phyloP scores from a whole-genome alignment of 192 early-diverging fungal species.

The Umbelopsis vinacea region DNA sequence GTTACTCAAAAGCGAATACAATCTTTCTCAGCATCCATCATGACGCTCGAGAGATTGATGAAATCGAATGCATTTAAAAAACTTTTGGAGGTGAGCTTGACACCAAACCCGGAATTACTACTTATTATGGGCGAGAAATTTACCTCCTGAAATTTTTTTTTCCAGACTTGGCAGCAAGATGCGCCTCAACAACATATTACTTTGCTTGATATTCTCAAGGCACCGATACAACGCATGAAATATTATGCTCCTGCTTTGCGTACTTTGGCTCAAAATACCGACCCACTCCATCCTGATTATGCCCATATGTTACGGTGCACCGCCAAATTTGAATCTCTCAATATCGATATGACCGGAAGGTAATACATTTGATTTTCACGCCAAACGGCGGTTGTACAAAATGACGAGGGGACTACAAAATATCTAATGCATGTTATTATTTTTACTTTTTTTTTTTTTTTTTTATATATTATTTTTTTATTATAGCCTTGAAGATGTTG shows the following conservation, averaged over 20 bases:
- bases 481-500: constrained; percentile 5
- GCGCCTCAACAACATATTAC: background rate
- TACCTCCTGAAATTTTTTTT: background rate
- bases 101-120: background rate
- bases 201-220: constrained; percentile 1
- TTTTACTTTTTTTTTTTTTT: too few relatives aligned
- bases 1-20: constrained; percentile 15
- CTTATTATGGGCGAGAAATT: too few relatives aligned
- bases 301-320: constrained; percentile 1
- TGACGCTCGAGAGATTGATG: constrained; percentile 9
- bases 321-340: constrained; percentile 2
- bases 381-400: background rate
- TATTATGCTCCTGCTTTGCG: constrained; percentile 6
- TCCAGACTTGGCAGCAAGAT: constrained; percentile 3
- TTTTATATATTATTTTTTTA: too few relatives aligned
- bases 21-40: background rate
- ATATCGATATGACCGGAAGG: constrained; percentile 4
- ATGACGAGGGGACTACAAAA: too few relatives aligned
- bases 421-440: too few relatives aligned
- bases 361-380: constrained; percentile 1
- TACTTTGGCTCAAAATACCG: constrained; percentile 17
- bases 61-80: background rate
- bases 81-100: background rate
- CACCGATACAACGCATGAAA: constrained; percentile 10
- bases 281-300: constrained; percentile 24